These are phyloP conservation scores for Trapa bicornis DNA, from an alignment of 345 rosid species.

Conservation along the genomic window DNA sequence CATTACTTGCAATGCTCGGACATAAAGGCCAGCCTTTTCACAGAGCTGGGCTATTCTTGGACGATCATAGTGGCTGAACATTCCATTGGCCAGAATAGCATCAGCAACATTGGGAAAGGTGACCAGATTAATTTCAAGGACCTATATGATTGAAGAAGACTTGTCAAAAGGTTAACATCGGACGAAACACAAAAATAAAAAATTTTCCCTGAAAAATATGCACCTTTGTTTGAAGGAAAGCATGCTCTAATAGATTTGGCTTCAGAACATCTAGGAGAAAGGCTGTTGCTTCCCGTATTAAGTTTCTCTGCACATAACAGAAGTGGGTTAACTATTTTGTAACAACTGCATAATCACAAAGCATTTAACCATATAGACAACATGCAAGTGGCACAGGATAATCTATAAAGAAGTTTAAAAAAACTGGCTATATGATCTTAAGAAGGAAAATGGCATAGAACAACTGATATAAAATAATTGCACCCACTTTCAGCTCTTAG, in stretches of 20 bases:
- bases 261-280: conserved; percentile 92
- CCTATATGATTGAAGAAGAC: conserved; percentile 31
- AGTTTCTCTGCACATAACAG: conserved; percentile 52
- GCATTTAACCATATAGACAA: background rate
- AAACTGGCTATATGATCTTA: background rate
- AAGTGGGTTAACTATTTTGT: background rate
- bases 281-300: conserved; percentile 98
- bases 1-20: conserved; percentile 80
- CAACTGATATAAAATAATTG: too few relatives aligned
- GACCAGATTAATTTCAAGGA: conserved; percentile 93
- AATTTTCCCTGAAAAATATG: background rate
- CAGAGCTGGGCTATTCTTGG: conserved; percentile 98
- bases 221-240: conserved; percentile 91
- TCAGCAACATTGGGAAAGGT: conserved; percentile 98
- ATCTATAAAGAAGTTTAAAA: background rate
- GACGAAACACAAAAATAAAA: background rate
- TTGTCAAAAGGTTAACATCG: background rate
- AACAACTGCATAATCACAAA: background rate
- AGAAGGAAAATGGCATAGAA: too few relatives aligned
- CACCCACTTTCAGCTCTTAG: background rate
- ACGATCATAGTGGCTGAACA: conserved; percentile 97
- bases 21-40: conserved; percentile 96
- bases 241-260: conserved; percentile 91
- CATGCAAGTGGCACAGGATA: background rate
- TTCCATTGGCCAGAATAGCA: conserved; percentile 90